Base-by-base conservation (phyloP, 768 basidiomycete species). In the Russula sp. region DNA sequence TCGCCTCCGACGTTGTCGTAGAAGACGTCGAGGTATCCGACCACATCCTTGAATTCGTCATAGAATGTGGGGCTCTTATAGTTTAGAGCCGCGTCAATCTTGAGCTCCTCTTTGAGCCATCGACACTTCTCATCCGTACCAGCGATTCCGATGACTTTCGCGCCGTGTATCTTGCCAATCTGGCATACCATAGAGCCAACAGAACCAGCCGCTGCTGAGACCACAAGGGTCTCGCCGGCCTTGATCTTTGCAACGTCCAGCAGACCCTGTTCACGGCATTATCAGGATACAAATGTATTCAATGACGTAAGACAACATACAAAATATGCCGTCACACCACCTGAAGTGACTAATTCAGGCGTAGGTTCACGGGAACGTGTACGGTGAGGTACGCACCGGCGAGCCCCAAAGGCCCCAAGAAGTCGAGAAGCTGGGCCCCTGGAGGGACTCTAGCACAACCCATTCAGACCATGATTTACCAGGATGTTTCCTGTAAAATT, bases 121-220 rank as follows among this genome's bases (percentile, higher is more conserved):
- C 80, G 77, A 71, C 90, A 91, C 73, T 98, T 98, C n/a, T 92
- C 91, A 6, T 78, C 70, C 0, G 84, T 84, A 22, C 96, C 94
- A 0, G 94, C 94, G 69, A 98, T 90, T 13, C 85, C 96, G 66
- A 91, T 84, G 52, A 98, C 94, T 60, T 82, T 87, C 45, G 89
- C 90, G 62, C 88, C 92, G 14, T 79, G 76, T 34, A 83, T 78
- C 74, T 92, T 92, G 52, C 89, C 93, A n/a, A 94, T 79, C 68
- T 94, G 93, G 73, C 92, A 94, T 14, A 80, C 89, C 60, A 91
- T 72, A 9, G 85, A 82, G 20, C 94, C 92, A 8, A 91, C 90
- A 2, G 93, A 86, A 11, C 94, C 95, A 10, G 96, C 95, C 2
- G 95, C 95, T n/a, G 92, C 95, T 1, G 91, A 92, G n/a, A 88